These are phyloP conservation scores for Peronospora farinosa DNA, from an alignment of 352 stramenopile species.

Conservation along the genomic window DNA sequence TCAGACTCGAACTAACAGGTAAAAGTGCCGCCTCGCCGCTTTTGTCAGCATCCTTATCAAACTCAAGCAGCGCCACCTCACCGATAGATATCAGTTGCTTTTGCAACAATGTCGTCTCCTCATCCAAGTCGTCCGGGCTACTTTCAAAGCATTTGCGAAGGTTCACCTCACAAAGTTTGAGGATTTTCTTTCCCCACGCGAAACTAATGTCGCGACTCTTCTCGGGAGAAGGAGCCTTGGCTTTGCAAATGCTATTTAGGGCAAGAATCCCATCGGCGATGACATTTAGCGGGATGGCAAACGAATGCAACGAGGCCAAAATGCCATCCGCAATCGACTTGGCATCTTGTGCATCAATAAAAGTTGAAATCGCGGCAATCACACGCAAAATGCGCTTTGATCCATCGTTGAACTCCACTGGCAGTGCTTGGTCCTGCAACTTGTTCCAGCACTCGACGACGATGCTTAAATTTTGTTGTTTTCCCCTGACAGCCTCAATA, in stretches of 20 bases:
- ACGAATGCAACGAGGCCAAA: constrained; percentile 61
- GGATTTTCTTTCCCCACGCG: constrained; percentile 56
- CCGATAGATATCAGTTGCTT: constrained; percentile 78
- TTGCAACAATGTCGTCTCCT: constrained; percentile 57
- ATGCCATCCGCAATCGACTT: constrained; percentile 73
- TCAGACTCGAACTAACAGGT: constrained; percentile 40
- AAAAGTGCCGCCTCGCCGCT: constrained; percentile 40
- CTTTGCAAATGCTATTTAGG: constrained; percentile 73
- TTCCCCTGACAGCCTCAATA: constrained; percentile 43
- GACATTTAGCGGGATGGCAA: constrained; percentile 72
- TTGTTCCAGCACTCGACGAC: constrained; percentile 82
- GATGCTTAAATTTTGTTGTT: constrained; percentile 56
- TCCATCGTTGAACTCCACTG: constrained; percentile 60
- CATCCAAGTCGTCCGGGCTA: constrained; percentile 39
- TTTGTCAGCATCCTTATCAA: constrained; percentile 73
- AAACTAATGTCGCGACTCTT: constrained; percentile 58
- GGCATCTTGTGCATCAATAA: constrained; percentile 68
- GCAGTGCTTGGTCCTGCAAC: constrained; percentile 59
- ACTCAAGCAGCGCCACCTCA: constrained; percentile 73
- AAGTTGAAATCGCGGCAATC: constrained; percentile 60
- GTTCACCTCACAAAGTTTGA: constrained; percentile 56
- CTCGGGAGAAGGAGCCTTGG: constrained; percentile 46
- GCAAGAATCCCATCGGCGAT: constrained; percentile 69
- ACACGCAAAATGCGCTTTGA: constrained; percentile 81
- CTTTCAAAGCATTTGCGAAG: constrained; percentile 58